Base-by-base conservation (phyloP, 169 alveolate genomes). In the Babesia ovata region DNA sequence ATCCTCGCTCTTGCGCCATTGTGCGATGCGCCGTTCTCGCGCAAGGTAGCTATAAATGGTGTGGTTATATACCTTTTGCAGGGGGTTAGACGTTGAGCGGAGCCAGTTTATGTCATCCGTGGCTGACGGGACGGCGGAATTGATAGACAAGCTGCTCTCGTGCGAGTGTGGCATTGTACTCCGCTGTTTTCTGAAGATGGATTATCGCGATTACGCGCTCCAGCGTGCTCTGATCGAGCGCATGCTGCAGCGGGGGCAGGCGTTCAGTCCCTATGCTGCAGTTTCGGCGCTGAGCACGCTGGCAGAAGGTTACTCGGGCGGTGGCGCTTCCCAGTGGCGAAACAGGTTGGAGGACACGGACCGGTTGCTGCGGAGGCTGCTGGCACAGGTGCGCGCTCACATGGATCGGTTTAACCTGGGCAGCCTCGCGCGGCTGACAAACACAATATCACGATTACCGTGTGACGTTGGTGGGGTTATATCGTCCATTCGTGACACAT, bases 131-230 rank as follows among this genome's bases (percentile, higher is more conserved):
- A 66, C 72, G 22, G 44, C 36, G 8, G 90, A 83, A n/a, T 29
- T 36, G 17, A 12, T 83, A 17, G 82, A 62, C 39, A 19, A n/a
- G 4, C 48, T 73, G 21, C 17, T 42, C 11, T 81, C 79, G 19
- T 26, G 58, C 10, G 90, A 83, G 26, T 73, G 86, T 29, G 90
- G 90, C 13, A 74, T 83, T 1, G 29, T 83, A 16, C 54, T 83
- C 12, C 24, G 69, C 10, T 83, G 90, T 29, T 66, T 83, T 8
- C 52, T 4, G 14, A 83, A 83, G 63, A 16, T 75, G 13, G 65
- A 48, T 1, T 28, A 65, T 46, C 50, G 63, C 22, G 70, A 83
- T 48, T 29, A 29, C 26, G 63, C 46, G 17, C 54, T 83, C 22
- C 70, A 60, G 42, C 33, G 50, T 0, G 58, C 66, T 19, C 29